These are phyloP conservation scores for Cordyceps cicadae DNA, from an alignment of 2,329 filamentous ascomycete genomes.

Conservation along the genomic window DNA sequence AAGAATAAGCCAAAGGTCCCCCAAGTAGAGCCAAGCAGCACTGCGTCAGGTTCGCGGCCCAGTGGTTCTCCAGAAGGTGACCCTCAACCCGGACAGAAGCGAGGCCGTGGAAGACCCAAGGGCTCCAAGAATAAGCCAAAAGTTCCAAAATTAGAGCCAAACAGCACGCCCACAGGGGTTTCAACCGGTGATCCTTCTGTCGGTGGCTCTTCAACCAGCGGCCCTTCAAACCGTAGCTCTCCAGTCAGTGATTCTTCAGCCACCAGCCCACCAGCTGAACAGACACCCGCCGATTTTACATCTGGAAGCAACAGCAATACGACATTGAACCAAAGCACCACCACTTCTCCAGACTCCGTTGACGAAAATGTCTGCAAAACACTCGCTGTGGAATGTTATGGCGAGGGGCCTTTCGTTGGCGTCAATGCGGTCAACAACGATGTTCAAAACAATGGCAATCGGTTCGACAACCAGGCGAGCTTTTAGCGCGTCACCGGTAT, in stretches of 20 bases:
- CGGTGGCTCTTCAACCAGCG: too few relatives aligned
- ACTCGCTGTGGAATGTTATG: constrained; percentile 25
- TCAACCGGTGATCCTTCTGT: too few relatives aligned
- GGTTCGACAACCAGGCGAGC: constrained; percentile 16
- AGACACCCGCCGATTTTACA: too few relatives aligned
- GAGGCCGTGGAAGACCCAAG: neutral
- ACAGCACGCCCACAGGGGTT: neutral
- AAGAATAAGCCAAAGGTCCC: neutral
- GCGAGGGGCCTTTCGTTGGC: constrained; percentile 17
- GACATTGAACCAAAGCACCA: neutral
- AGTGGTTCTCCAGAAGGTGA: too few relatives aligned
- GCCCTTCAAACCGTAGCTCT: too few relatives aligned
- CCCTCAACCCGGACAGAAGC: neutral
- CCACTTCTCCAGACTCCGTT: too few relatives aligned
- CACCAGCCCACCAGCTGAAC: too few relatives aligned
- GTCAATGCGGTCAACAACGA: constrained; percentile 4
- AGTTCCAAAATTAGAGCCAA: neutral
- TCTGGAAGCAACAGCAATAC: neutral
- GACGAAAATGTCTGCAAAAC: constrained; percentile 21
- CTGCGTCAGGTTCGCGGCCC: too few relatives aligned
- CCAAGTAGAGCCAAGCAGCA: neutral
- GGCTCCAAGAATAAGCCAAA: constrained; percentile 3
- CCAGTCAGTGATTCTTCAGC: too few relatives aligned
- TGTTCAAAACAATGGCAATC: neutral
- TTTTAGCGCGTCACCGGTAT: constrained; percentile 25